Evolutionary conservation across 2,329 filamentous ascomycete genomes (phyloP), one percentile per base, ranked within the genome.

Genomic region (Arthrinium phaeospermum): DNA sequence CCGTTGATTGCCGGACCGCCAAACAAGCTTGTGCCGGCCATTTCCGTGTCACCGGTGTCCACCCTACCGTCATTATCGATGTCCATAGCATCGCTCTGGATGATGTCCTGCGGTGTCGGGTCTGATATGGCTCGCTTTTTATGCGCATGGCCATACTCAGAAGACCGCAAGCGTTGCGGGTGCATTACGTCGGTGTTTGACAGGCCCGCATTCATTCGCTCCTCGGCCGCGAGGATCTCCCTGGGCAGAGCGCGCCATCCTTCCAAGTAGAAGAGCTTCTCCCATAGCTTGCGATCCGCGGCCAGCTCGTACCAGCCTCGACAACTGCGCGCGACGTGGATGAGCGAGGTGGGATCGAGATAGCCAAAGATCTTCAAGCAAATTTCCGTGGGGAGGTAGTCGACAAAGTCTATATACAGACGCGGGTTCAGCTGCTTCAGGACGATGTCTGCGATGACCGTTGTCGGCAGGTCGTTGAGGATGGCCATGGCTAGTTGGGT

Each of bases 331-430:
- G 94, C 94, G 2, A 95, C 93, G 69, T 90, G 91, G 72, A 98
- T 87, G 51, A 99, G 86, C 0, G 95, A 96, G 41, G 91, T 81
- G 0, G 95, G 93, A 71, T 95, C 93, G 69, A 99, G 91, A 79
- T 95, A 96, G 22, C 93, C 92, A 61, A 99, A 91, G 64, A 98
- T 92, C 78, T 97, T 93, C 64, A 96, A 91, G 73, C 94, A 97
- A 77, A 99, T 93, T 81, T 99, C 96, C 37, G 94, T 91, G 0
- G 96, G 96, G 0, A 99, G 89, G 78, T 94, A 91, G 75, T 90
- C 86, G 57, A 98, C 91, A 71, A 98, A 98, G 83, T 99, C 94
- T 83, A 98, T 96, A 82, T 98, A 95, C 3, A 98, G 91, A 70
- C 95, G 89, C 4, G 95, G 94, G 74, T 92, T 93, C 24, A 98